These are phyloP conservation scores for Ilex asprella DNA, from an alignment of 257 asterid genomes.

Conservation along the genomic window DNA sequence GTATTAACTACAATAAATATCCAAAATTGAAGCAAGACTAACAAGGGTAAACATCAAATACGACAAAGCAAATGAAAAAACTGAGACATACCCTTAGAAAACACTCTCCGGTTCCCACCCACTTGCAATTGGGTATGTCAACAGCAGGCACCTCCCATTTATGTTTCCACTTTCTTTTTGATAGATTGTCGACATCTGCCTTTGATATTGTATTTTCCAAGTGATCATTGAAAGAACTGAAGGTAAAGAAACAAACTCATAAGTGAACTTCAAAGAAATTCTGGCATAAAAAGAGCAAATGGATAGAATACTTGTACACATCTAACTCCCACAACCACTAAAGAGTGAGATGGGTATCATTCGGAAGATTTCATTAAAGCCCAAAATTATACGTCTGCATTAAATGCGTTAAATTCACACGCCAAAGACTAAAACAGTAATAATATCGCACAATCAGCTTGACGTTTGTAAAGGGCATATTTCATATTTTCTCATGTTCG, in stretches of 20 bases:
- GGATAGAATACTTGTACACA: slow-evolving; percentile 5
- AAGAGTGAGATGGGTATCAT: not conserved
- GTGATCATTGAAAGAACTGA: slow-evolving; percentile 65
- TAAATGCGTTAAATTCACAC: too few species aligned
- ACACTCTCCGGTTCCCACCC: slow-evolving; percentile 85
- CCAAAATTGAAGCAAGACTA: too few species aligned
- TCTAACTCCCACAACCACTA: slow-evolving; percentile 2
- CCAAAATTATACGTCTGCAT: too few species aligned
- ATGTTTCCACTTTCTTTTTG: slow-evolving; percentile 59
- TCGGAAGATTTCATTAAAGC: too few species aligned
- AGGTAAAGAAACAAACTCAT: slow-evolving; percentile 11
- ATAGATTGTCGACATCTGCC: slow-evolving; percentile 39
- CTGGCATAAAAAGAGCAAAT: slow-evolving; percentile 1
- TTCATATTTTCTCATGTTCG: too few species aligned
- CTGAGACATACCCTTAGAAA: slow-evolving; percentile 44
- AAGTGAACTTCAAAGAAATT: slow-evolving; percentile 4
- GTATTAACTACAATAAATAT: too few species aligned
- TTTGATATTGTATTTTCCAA: slow-evolving; percentile 50
- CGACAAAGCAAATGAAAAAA: too few species aligned
- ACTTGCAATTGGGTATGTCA: slow-evolving; percentile 52
- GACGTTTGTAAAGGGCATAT: too few species aligned
- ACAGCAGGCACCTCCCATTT: slow-evolving; percentile 70
- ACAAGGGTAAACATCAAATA: too few species aligned
- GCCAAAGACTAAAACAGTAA: too few species aligned
- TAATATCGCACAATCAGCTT: too few species aligned